A percentile compares a stretch with the other conserved stretches of the same genome.
Evolutionary conservation across 371 early-diverging fungal genomes (phyloP).

Genomic region (Mucor saturninus): DNA sequence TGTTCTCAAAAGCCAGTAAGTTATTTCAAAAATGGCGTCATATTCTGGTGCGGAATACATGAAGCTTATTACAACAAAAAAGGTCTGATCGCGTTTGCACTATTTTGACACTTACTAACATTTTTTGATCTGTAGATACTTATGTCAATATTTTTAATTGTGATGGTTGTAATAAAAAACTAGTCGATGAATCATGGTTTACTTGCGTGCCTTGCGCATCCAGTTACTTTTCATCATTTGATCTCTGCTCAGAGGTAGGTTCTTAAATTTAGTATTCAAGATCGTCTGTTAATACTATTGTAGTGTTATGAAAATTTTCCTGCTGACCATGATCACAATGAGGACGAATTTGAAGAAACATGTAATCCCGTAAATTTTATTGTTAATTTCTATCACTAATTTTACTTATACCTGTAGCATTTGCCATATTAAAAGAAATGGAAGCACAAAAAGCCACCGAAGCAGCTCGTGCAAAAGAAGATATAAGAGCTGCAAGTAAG

Average conservation of each 20-base stretch:
- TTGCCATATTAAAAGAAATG: slow-evolving; percentile 49
- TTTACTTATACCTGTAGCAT: slow-evolving; percentile 27
- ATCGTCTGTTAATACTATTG: not conserved
- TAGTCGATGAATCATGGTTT: slow-evolving; percentile 68
- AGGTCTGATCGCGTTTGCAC: slow-evolving; percentile 35
- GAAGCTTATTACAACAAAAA: slow-evolving; percentile 60
- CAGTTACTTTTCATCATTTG: slow-evolving; percentile 74
- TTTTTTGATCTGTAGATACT: slow-evolving; percentile 44
- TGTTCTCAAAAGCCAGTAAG: slow-evolving; percentile 78
- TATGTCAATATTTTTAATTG: slow-evolving; percentile 76
- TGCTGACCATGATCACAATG: slow-evolving; percentile 57
- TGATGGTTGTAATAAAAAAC: slow-evolving; percentile 66
- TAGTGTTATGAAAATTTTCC: slow-evolving; percentile 66
- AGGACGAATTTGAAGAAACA: slow-evolving; percentile 65
- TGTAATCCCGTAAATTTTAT: slow-evolving; percentile 42
- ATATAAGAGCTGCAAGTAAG: slow-evolving; percentile 41
- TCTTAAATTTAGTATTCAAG: not conserved
- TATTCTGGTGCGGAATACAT: slow-evolving; percentile 88
- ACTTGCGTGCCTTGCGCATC: slow-evolving; percentile 72
- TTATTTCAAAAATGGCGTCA: slow-evolving; percentile 77
- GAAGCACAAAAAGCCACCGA: slow-evolving; percentile 60
- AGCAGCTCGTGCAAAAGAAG: slow-evolving; percentile 45
- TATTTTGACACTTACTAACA: not conserved
- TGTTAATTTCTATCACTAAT: slow-evolving; percentile 14
- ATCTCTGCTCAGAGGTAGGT: slow-evolving; percentile 68